These are phyloP conservation scores for Tylopilus sp. DNA, from an alignment of 768 basidiomycete genomes.

Conservation along the genomic window DNA sequence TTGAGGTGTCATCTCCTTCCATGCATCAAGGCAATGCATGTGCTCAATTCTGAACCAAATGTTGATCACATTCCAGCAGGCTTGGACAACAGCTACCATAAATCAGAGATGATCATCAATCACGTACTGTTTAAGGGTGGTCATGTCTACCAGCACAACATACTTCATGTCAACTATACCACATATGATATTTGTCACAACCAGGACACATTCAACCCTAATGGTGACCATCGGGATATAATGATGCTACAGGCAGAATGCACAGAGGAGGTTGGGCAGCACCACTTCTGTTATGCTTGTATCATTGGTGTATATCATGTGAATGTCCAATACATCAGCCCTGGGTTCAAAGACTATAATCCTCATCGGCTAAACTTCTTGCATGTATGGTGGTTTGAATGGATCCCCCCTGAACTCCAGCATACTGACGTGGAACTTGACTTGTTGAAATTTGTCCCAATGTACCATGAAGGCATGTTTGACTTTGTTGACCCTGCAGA, in stretches of 20 bases:
- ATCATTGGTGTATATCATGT: neutral
- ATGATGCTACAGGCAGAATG: neutral
- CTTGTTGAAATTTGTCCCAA: neutral
- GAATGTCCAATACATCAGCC: neutral
- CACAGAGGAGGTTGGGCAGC: neutral
- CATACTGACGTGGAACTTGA: neutral
- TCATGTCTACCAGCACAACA: neutral
- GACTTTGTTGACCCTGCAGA: neutral
- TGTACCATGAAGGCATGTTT: neutral
- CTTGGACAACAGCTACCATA: neutral
- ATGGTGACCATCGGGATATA: neutral
- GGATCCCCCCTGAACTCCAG: neutral
- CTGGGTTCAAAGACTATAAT: neutral
- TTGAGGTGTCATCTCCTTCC: neutral
- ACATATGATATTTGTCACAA: neutral
- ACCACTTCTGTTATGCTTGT: neutral
- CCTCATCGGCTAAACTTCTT: neutral
- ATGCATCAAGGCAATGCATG: neutral
- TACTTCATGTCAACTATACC: neutral
- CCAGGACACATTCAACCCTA: neutral
- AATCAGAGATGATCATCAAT: neutral
- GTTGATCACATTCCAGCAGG: neutral
- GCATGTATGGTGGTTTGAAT: neutral
- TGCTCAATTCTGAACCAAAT: neutral
- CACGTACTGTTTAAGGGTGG: neutral